Conservation (phyloP, 2,329 filamentous ascomycete species). For the Pyrenochaeta sp. region DNA sequence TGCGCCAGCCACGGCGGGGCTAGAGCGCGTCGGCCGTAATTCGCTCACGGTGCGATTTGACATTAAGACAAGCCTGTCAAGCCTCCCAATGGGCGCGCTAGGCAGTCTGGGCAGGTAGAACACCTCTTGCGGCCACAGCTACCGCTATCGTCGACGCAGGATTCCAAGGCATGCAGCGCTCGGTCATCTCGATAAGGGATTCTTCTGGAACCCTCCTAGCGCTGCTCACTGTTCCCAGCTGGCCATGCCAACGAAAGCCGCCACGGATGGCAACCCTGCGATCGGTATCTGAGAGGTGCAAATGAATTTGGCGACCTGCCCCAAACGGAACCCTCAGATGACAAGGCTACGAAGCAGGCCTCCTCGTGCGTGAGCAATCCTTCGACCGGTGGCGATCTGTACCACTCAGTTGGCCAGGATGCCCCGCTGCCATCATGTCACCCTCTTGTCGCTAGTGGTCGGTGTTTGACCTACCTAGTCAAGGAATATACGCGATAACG, state of each 20-base stretch:
- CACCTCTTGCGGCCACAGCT: conserved; percentile 2
- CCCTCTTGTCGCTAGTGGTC: not conserved
- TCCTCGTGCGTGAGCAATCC: too few species aligned
- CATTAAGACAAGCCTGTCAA: conserved; percentile 22
- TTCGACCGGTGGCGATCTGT: not conserved
- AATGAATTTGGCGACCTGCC: not conserved
- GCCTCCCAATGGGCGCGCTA: not conserved
- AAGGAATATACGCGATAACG: not conserved
- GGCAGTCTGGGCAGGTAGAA: conserved; percentile 16
- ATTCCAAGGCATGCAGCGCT: conserved; percentile 7
- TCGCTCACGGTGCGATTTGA: conserved; percentile 22
- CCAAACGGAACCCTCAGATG: too few species aligned
- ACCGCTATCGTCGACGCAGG: conserved; percentile 12
- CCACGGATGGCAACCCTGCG: not conserved
- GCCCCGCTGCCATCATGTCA: not conserved
- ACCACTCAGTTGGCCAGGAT: not conserved
- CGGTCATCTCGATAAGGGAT: conserved; percentile 7
- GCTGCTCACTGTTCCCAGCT: not conserved
- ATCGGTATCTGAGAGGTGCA: not conserved
- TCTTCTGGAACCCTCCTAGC: conserved; percentile 23
- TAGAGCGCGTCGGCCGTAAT: conserved; percentile 1
- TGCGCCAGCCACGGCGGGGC: conserved; percentile 7
- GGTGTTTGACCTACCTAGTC: conserved; percentile 1
- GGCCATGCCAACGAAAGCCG: not conserved
- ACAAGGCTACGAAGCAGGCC: too few species aligned